Conservation (phyloP, 805 yeast species). For the Saturnispora serradocipensis region DNA sequence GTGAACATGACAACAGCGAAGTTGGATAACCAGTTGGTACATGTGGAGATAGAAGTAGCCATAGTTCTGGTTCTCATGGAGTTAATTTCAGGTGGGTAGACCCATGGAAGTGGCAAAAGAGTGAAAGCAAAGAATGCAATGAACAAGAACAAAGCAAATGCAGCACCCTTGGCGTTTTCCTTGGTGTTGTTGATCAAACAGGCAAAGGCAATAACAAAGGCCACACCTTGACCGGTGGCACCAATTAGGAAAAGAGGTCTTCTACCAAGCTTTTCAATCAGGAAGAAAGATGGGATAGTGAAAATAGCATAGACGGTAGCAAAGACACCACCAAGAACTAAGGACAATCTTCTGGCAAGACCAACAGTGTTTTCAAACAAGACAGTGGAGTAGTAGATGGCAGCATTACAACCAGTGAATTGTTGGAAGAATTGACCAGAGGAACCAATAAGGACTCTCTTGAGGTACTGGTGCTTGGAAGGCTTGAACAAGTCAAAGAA, state of each 20-base stretch:
- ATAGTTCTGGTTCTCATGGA: slow-evolving; percentile 60
- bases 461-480: slow-evolving; percentile 50
- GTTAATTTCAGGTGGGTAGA: slow-evolving; percentile 62
- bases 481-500: slow-evolving; percentile 34
- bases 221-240: slow-evolving; percentile 40
- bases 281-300: slow-evolving; percentile 52
- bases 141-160: slow-evolving; percentile 54
- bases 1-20: slow-evolving; percentile 63
- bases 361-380: slow-evolving; percentile 44
- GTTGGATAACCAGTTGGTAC: slow-evolving; percentile 64
- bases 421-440: slow-evolving; percentile 65
- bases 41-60: slow-evolving; percentile 51
- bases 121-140: slow-evolving; percentile 48
- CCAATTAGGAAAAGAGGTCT: slow-evolving; percentile 41
- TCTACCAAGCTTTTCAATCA: slow-evolving; percentile 60
- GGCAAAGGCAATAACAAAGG: slow-evolving; percentile 42
- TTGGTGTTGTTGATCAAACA: slow-evolving; percentile 33
- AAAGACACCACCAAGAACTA: slow-evolving; percentile 58
- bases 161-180: slow-evolving; percentile 53
- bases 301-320: slow-evolving; percentile 51
- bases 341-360: slow-evolving; percentile 41
- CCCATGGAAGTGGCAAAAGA: slow-evolving; percentile 40
- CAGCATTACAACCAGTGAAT: slow-evolving; percentile 63
- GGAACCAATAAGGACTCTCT: slow-evolving; percentile 52
- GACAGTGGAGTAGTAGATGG: slow-evolving; percentile 56